Conservation (phyloP, 345 rosid species). For the Eucalyptus brandiana region DNA sequence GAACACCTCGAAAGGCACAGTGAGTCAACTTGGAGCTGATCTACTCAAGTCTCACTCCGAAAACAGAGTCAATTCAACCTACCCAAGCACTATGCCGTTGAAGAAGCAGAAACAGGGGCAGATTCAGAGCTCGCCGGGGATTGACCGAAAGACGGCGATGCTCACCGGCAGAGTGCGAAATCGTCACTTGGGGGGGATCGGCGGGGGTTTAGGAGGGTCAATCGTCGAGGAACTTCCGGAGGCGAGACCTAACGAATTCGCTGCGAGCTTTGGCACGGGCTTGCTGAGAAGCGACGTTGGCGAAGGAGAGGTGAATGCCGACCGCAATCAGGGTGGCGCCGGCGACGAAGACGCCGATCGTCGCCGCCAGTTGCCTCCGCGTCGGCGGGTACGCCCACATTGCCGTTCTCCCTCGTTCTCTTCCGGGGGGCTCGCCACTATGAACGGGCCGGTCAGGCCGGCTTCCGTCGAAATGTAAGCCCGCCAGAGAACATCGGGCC, state of each 20-base stretch:
- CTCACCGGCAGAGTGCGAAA: not conserved
- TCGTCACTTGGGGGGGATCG: not conserved
- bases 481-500: not conserved
- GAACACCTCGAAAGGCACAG: not conserved
- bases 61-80: not conserved
- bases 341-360: conserved; percentile 21
- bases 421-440: not conserved
- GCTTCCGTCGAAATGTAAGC: not conserved
- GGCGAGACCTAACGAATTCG: conserved; percentile 41
- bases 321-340: conserved; percentile 34
- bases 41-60: not conserved
- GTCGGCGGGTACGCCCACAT: conserved; percentile 64
- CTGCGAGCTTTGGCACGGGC: conserved; percentile 56
- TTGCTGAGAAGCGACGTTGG: conserved; percentile 58
- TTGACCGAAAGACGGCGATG: not conserved
- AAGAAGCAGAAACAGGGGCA: not conserved
- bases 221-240: conserved; percentile 52
- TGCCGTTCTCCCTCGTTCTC: conserved; percentile 6
- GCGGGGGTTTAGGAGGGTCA: not conserved
- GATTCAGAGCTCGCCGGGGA: not conserved
- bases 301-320: conserved; percentile 56
- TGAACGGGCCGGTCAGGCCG: not conserved
- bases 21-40: not conserved
- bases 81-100: not conserved
- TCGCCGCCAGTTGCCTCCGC: conserved; percentile 33